Evolutionary conservation across 495 filamentous ascomycete genomes (phyloP).

Genomic region (Tuber umbilicatum): DNA sequence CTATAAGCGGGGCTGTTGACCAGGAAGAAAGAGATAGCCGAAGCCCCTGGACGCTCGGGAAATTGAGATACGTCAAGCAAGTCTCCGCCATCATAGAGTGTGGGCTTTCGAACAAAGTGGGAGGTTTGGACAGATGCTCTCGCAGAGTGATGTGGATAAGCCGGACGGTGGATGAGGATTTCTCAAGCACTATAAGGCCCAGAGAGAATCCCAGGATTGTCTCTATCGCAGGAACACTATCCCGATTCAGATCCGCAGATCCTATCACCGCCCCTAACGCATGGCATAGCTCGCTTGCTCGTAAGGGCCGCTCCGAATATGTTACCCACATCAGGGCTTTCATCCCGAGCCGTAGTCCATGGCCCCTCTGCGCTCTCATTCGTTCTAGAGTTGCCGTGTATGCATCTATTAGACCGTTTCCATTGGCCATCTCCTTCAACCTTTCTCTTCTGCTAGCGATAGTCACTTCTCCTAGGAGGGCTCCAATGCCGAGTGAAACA

Average conservation of each 20-base stretch:
- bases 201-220: not conserved
- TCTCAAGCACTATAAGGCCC: not conserved
- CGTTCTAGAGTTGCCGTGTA: not conserved
- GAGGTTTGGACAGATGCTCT: not conserved
- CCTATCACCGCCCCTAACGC: not conserved
- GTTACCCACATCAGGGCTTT: not conserved
- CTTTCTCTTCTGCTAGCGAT: not conserved
- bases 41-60: not conserved
- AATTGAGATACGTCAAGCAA: not conserved
- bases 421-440: not conserved
- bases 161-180: not conserved
- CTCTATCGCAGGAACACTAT: not conserved
- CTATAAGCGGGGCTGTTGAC: not conserved
- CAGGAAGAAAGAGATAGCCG: not conserved
- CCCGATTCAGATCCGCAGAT: not conserved
- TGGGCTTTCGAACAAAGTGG: not conserved
- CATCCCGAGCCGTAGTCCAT: not conserved
- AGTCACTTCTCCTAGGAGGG: not conserved
- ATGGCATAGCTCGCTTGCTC: not conserved
- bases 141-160: not conserved
- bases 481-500: not conserved
- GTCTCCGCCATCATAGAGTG: not conserved
- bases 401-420: not conserved
- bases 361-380: not conserved
- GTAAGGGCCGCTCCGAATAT: not conserved